phyloP scores from a whole-genome alignment of 2,329 filamentous ascomycete species.

The Ceratocystis albifundus region DNA sequence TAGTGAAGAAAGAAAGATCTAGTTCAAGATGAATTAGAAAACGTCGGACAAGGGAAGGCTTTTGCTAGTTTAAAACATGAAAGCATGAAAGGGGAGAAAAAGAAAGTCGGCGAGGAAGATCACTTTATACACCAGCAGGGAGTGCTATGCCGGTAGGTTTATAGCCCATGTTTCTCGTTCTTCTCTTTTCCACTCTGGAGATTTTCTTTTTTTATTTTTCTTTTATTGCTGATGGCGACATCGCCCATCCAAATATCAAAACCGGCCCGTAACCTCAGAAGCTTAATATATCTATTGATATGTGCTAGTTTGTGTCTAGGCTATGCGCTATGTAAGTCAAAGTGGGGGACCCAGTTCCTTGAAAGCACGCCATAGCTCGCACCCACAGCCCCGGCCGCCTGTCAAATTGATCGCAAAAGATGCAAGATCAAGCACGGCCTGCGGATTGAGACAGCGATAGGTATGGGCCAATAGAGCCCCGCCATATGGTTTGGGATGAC shows the following conservation, averaged over 20 bases:
- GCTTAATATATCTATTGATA: not conserved
- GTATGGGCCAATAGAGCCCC: not conserved
- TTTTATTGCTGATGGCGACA: constrained; percentile 10
- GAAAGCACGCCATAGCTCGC: constrained; percentile 22
- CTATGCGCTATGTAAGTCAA: constrained; percentile 21
- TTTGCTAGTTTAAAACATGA: not conserved
- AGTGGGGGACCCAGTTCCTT: constrained; percentile 14
- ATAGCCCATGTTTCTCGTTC: not conserved
- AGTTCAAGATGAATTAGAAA: constrained; percentile 23
- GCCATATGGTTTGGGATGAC: not conserved
- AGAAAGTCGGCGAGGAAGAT: not conserved
- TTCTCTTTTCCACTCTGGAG: not conserved
- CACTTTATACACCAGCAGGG: not conserved
- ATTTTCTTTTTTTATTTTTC: not conserved
- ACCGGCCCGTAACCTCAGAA: constrained; percentile 3
- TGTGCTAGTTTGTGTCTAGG: not conserved
- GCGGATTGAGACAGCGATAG: not conserved
- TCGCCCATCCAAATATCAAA: not conserved
- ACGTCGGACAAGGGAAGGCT: constrained; percentile 16
- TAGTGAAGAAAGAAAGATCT: constrained; percentile 24
- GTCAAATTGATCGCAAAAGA: not conserved
- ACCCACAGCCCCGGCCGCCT: not conserved
- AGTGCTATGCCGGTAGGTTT: not conserved
- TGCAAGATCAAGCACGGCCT: constrained; percentile 2
- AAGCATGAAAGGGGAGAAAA: not conserved